A percentile compares a stretch with the other conserved stretches of the same genome.
Evolutionary conservation across 306 rosid genomes (phyloP).

Genomic region (Cucurbita pepo): DNA sequence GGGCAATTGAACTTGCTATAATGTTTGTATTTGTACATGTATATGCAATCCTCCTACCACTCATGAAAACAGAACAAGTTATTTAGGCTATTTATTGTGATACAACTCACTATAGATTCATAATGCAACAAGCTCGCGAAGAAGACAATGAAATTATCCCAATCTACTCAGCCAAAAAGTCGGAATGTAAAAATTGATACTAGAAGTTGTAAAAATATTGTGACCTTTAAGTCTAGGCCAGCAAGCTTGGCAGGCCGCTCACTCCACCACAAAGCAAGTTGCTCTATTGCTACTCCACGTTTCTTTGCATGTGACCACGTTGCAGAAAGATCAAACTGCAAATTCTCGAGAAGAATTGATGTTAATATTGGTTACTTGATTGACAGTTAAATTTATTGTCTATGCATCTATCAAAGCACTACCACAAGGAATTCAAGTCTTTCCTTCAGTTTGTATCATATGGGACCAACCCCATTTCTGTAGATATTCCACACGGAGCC

Average conservation of each 20-base stretch:
- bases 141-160: neutral
- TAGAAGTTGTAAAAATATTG: neutral
- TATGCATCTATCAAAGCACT: neutral
- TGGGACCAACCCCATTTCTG: neutral
- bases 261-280: constrained; percentile 78
- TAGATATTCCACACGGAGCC: neutral
- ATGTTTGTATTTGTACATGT: neutral
- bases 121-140: neutral
- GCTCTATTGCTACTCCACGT: constrained; percentile 65
- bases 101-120: neutral
- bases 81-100: neutral
- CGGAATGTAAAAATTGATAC: neutral
- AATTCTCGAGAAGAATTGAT: neutral
- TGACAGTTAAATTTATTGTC: neutral
- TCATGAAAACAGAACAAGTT: neutral
- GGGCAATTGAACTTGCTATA: neutral
- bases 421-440: neutral
- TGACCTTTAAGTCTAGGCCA: constrained; percentile 64
- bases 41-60: neutral
- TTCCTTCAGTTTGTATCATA: neutral
- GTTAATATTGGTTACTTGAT: neutral
- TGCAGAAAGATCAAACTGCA: constrained; percentile 74
- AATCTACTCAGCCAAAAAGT: neutral
- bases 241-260: constrained; percentile 73
- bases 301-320: constrained; percentile 74